These are phyloP conservation scores for Paxillus involutus DNA, from an alignment of 768 basidiomycete genomes.

Conservation along the genomic window DNA sequence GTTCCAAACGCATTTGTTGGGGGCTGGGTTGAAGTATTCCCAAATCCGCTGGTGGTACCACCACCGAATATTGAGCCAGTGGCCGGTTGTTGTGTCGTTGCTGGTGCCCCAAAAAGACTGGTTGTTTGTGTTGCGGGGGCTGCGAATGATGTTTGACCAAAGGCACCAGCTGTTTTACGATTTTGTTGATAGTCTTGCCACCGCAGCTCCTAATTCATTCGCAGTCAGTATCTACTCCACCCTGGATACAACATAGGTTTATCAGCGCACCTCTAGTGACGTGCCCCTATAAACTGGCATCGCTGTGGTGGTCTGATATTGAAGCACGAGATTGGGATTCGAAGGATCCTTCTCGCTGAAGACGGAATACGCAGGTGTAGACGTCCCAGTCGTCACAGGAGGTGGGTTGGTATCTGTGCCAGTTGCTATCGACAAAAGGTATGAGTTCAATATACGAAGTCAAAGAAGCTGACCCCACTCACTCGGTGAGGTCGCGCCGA, in stretches of 20 bases:
- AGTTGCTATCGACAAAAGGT: conserved; percentile 23
- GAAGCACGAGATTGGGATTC: conserved; percentile 45
- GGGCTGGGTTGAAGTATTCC: conserved; percentile 26
- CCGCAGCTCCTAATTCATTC: conserved; percentile 59
- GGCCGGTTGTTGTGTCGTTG: conserved; percentile 28
- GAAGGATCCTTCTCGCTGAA: conserved; percentile 67
- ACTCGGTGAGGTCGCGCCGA: conserved; percentile 39
- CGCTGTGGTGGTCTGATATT: conserved; percentile 81
- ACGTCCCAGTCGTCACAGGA: conserved; percentile 67
- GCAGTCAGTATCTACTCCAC: background rate
- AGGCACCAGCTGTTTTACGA: conserved; percentile 68
- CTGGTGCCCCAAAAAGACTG: conserved; percentile 25
- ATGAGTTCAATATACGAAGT: conserved; percentile 10
- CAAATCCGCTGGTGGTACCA: conserved; percentile 20
- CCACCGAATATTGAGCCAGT: conserved; percentile 32
- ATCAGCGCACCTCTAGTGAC: conserved; percentile 64
- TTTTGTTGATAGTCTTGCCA: conserved; percentile 74
- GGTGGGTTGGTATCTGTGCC: conserved; percentile 39
- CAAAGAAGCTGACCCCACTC: conserved; percentile 7
- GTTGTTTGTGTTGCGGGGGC: conserved; percentile 26
- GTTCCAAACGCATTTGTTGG: conserved; percentile 29
- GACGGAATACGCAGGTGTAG: conserved; percentile 59
- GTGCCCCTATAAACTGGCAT: conserved; percentile 77
- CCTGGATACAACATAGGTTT: conserved; percentile 3
- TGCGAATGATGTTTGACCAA: conserved; percentile 45